Percentiles rank a stretch among this genome's conserved stretches.
Conservation (phyloP, 1,284 basidiomycete genomes). For the Malassezia cuniculi region DNA sequence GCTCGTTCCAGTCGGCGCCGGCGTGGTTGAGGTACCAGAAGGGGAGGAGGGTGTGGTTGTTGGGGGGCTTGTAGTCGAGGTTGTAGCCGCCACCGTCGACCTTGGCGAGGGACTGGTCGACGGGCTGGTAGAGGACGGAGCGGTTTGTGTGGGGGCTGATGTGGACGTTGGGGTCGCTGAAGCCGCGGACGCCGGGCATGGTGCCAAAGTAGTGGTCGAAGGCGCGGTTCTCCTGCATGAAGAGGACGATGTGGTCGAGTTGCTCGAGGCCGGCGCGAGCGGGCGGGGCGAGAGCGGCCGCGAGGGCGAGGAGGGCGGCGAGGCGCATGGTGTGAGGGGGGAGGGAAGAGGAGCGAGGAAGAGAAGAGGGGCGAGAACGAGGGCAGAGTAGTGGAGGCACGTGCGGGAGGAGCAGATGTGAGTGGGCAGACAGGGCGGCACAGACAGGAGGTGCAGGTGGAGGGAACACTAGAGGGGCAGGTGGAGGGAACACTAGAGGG, state of each 20-base stretch:
- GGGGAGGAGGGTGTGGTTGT: conserved; percentile 13
- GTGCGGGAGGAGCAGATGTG: too few relatives aligned
- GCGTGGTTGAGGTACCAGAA: conserved; percentile 27
- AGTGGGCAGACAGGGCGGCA: too few relatives aligned
- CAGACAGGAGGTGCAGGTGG: too few relatives aligned
- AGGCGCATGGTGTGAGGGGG: too few relatives aligned
- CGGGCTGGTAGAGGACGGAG: conserved; percentile 16
- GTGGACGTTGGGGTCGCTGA: conserved; percentile 26
- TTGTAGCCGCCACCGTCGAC: background rate
- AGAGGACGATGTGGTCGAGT: conserved; percentile 13
- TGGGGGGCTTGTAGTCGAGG: too few relatives aligned
- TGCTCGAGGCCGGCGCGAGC: too few relatives aligned
- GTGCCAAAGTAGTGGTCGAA: conserved; percentile 32
- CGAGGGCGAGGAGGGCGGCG: too few relatives aligned
- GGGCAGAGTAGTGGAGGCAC: too few relatives aligned
- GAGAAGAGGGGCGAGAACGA: too few relatives aligned
- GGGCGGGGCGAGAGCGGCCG: conserved; percentile 1
- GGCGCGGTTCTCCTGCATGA: conserved; percentile 32
- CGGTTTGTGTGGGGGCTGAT: conserved; percentile 19
- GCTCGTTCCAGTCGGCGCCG: conserved; percentile 20
- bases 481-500: too few relatives aligned
- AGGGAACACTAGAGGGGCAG: too few relatives aligned
- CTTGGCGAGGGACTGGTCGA: background rate
- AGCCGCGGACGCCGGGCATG: conserved; percentile 23
- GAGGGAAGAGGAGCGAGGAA: too few relatives aligned